A percentile compares a stretch with the other conserved stretches of the same genome.
phyloP scores from a whole-genome alignment of 306 rosid species.

The Pyrus betulifolia region DNA sequence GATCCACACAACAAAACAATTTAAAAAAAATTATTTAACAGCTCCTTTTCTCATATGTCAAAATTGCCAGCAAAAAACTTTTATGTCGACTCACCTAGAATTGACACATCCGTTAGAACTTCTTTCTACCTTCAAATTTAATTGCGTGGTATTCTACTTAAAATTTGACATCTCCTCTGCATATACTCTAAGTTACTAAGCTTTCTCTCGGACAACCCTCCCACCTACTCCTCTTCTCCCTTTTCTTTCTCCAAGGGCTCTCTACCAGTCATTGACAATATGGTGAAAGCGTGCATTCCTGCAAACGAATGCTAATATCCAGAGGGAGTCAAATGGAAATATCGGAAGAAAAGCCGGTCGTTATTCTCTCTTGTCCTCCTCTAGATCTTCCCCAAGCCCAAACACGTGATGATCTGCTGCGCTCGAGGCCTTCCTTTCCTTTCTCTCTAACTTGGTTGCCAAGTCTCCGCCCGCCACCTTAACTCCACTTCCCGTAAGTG shows the following conservation, averaged over 20 bases:
- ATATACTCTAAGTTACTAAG: not conserved
- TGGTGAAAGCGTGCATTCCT: not conserved
- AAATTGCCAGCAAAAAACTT: too few species aligned
- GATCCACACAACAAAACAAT: too few species aligned
- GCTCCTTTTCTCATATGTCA: too few species aligned
- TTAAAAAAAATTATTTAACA: too few species aligned
- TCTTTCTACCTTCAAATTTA: too few species aligned
- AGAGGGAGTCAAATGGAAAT: not conserved
- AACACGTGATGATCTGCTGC: conserved; percentile 43
- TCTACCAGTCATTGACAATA: not conserved
- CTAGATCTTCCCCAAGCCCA: conserved; percentile 47
- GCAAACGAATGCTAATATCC: not conserved
- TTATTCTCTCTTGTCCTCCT: conserved; percentile 64
- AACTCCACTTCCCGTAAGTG: conserved; percentile 42
- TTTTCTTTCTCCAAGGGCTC: not conserved
- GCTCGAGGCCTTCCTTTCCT: conserved; percentile 41
- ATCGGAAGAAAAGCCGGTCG: not conserved
- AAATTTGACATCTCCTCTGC: too few species aligned
- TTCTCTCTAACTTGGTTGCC: conserved; percentile 43
- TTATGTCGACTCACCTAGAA: too few species aligned
- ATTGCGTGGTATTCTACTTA: too few species aligned
- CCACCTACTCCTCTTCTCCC: not conserved
- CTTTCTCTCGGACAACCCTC: not conserved
- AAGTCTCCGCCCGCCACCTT: conserved; percentile 50
- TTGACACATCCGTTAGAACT: too few species aligned